Conservation (phyloP, 2,329 filamentous ascomycete genomes). For the Colletotrichum horii region DNA sequence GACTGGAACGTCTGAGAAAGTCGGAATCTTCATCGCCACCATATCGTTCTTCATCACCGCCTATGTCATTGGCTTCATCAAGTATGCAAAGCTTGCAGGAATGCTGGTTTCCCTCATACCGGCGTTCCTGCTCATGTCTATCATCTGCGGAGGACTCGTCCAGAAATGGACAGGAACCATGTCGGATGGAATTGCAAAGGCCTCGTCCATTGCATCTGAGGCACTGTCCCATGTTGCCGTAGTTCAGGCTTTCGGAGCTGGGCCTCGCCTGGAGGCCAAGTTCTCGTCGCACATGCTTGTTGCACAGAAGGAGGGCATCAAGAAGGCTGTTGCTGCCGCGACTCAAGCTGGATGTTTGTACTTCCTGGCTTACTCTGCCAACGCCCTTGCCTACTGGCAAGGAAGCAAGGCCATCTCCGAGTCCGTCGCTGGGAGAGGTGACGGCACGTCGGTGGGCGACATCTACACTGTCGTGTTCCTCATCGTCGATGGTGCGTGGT, state of each 20-base stretch:
- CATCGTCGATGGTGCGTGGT: constrained; percentile 59
- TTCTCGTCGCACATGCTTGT: constrained; percentile 58
- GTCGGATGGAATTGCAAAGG: constrained; percentile 51
- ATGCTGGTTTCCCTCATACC: constrained; percentile 63
- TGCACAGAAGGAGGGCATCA: constrained; percentile 57
- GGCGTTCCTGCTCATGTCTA: constrained; percentile 59
- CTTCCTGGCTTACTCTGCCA: constrained; percentile 71
- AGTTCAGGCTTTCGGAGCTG: constrained; percentile 62
- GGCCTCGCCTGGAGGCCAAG: constrained; percentile 54
- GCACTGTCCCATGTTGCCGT: constrained; percentile 57
- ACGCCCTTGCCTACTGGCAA: constrained; percentile 72
- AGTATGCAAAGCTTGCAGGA: constrained; percentile 59
- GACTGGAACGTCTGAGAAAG: constrained; percentile 67
- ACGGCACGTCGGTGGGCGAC: constrained; percentile 45
- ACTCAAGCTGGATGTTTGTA: constrained; percentile 67
- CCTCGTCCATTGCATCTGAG: constrained; percentile 61
- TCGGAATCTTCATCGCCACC: constrained; percentile 61
- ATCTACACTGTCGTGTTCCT: constrained; percentile 70
- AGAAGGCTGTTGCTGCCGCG: constrained; percentile 62
- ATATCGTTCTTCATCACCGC: constrained; percentile 66
- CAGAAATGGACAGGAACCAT: constrained; percentile 49
- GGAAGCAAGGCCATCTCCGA: constrained; percentile 59
- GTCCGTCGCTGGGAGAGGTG: constrained; percentile 36
- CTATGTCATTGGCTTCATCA: constrained; percentile 66
- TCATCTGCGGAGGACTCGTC: constrained; percentile 55